Evolutionary conservation across 2,329 filamentous ascomycete species (phyloP).

Genomic region (Cladobotryum protrusum): DNA sequence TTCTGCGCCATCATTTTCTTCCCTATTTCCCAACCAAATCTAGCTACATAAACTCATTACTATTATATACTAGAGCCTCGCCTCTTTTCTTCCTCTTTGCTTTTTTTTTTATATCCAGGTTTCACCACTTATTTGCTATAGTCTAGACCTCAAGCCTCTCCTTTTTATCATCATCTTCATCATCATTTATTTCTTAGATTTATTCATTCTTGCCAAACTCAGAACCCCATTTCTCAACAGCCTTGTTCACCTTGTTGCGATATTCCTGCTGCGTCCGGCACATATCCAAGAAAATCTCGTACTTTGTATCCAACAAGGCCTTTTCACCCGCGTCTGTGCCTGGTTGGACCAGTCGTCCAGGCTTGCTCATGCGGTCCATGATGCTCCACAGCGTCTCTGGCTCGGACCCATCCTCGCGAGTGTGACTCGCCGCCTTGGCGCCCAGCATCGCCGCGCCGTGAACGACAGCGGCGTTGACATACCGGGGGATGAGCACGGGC

Average conservation of each 20-base stretch:
- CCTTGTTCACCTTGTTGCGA: constrained; percentile 68
- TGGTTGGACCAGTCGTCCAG: constrained; percentile 75
- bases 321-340: constrained; percentile 67
- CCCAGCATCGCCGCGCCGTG: constrained; percentile 98
- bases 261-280: constrained; percentile 80
- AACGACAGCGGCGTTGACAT: constrained; percentile 91
- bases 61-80: constrained; percentile 10
- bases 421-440: constrained; percentile 87
- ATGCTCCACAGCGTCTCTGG: constrained; percentile 91
- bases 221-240: constrained; percentile 33
- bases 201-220: constrained; percentile 22
- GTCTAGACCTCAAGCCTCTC: background rate
- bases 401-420: constrained; percentile 57
- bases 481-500: constrained; percentile 88
- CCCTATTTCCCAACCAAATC: too few relatives aligned
- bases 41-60: constrained; percentile 8
- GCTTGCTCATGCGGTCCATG: constrained; percentile 97
- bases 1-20: too few relatives aligned
- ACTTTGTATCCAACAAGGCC: constrained; percentile 79
- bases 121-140: too few relatives aligned
- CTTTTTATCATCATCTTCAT: background rate
- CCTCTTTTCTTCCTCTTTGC: background rate
- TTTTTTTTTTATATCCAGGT: background rate
- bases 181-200: background rate
- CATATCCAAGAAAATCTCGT: constrained; percentile 92